Base-by-base conservation (phyloP, 192 early-diverging fungal species). In the Chytriomyces hyalinus region DNA sequence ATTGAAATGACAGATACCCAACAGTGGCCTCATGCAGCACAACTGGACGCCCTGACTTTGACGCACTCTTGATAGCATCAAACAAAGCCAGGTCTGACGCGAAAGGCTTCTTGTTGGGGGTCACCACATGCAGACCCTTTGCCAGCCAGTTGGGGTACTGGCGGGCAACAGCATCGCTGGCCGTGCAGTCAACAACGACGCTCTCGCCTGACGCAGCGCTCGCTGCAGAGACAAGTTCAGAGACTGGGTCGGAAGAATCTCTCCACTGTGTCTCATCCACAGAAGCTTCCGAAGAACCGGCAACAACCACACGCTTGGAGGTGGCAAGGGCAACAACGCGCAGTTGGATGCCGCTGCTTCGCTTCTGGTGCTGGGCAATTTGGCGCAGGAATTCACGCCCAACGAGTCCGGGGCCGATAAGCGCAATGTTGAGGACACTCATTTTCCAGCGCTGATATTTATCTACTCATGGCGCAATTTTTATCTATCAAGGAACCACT, bases 61-160 rank as follows among this genome's bases (percentile, higher is more conserved):
- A 11, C 5, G 61, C 60, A 20, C 86, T 79, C 73, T 86, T 81
- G 77, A 98, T 97, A 67, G 87, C 87, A 48, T 89, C 86, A 84
- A 90, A 99, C 17, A 97, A 84, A 11, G 70, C 73, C 43, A 91
- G 50, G 48, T 90, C 80, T 49, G 92, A 90, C 15, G 94, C 95
- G 79, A 98, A 99, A 8, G 82, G 96, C 87, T 97, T 97, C 86
- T 99, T 99, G 92, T 99, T 99, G 51, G 97, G 97, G 3, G 97
- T 98, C 48, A 97, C 95, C 15, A 99, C 82, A 77, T 93, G 91
- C 59, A 97, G 81, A 28, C 96, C 95, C 67, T 77, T 80, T 49
- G 83, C 67, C 46, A 98, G 83, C 93, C 94, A 97, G 36, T 78
- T 65, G 44, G 96, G 96, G 82, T 99, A 99, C 67, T 83, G 86